phyloP scores from a whole-genome alignment of 2,329 filamentous ascomycete genomes.

The Pseudocercospora fuligena region DNA sequence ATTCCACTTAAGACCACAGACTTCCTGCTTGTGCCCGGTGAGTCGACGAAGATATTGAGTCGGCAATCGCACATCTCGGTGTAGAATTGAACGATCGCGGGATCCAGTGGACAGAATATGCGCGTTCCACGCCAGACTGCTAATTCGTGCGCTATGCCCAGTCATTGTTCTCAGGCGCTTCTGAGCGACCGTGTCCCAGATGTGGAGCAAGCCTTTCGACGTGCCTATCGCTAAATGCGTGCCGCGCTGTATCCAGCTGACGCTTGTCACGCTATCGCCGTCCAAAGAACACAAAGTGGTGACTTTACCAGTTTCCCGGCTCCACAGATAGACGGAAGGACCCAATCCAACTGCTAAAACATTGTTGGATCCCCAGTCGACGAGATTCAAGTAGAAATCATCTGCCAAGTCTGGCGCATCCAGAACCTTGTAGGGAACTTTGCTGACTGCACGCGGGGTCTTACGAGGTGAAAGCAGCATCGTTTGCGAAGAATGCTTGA shows the following conservation, averaged over 20 bases:
- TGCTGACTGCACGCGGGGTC: slow-evolving; percentile 86
- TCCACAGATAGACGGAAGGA: slow-evolving; percentile 98
- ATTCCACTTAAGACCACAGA: slow-evolving; percentile 97
- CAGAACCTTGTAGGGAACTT: slow-evolving; percentile 96
- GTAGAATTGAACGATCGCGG: slow-evolving; percentile 89
- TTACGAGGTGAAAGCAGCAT: slow-evolving; percentile 90
- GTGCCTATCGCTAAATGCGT: slow-evolving; percentile 96
- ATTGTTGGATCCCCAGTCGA: slow-evolving; percentile 97
- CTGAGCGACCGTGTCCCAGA: slow-evolving; percentile 92
- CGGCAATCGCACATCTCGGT: slow-evolving; percentile 90
- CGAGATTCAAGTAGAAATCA: slow-evolving; percentile 96
- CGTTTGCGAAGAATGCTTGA: slow-evolving; percentile 88
- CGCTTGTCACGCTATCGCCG: slow-evolving; percentile 93
- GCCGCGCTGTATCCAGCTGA: slow-evolving; percentile 94
- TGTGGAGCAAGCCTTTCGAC: slow-evolving; percentile 90
- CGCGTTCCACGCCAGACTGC: slow-evolving; percentile 95
- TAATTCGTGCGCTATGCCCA: slow-evolving; percentile 90
- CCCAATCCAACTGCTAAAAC: slow-evolving; percentile 91
- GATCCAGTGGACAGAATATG: slow-evolving; percentile 97
- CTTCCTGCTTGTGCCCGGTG: slow-evolving; percentile 95
- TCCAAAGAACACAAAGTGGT: slow-evolving; percentile 91
- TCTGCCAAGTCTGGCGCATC: slow-evolving; percentile 95
- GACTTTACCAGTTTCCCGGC: slow-evolving; percentile 85
- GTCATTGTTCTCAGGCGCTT: slow-evolving; percentile 93
- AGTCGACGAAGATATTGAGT: slow-evolving; percentile 88